Base-by-base conservation (phyloP, 257 asterid genomes). In the Nicotiana sylvestris region DNA sequence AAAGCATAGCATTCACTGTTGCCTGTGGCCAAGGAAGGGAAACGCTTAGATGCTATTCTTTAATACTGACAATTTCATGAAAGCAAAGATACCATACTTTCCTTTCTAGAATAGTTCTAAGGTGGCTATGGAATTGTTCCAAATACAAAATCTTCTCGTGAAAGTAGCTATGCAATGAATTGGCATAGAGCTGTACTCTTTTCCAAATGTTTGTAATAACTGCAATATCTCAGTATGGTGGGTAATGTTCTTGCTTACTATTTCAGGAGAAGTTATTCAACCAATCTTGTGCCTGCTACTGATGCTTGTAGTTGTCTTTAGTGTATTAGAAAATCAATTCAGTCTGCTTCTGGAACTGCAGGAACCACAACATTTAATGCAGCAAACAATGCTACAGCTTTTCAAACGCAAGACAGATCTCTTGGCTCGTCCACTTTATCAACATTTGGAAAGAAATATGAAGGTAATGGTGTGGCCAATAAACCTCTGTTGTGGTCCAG, bases 401-500 rank as follows among this genome's bases (percentile, higher is more conserved):
- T 37, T 74, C 62, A 70, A 43, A 43, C 78, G 3, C 58, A 21
- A 5, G 1, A 11, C 35, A 21, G 2, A 70, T 21, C 32, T 43
- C n/a, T 18, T 3, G 78, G 35, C 6, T 70, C n/a, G 5, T 70
- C 57, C 78, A 5, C 58, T 70, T 70, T 27, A 43, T 57, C 5
- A 7, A 21, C 60, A 70, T 70, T 70, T 43, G 58, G 58, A 43
- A 70, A 43, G 35, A 70, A n/a, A 43, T 39, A 70, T 43, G 58
- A 70, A 1, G 35, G 15, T 43, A 70, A 43, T 21, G 46, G 57
- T 5, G 1, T 10, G 57, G 18, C 77, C 77, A 68, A 35, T 37
- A 81, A 81, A 62, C 87, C 84, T 70, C n/a, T 70, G n/a, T 21
- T 43, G 32, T n/a, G 58, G 78, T 43, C 58, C 6, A 21, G 58